These are phyloP conservation scores for Penicillium sumatraense DNA, from an alignment of 2,329 filamentous ascomycete genomes.

Conservation along the genomic window DNA sequence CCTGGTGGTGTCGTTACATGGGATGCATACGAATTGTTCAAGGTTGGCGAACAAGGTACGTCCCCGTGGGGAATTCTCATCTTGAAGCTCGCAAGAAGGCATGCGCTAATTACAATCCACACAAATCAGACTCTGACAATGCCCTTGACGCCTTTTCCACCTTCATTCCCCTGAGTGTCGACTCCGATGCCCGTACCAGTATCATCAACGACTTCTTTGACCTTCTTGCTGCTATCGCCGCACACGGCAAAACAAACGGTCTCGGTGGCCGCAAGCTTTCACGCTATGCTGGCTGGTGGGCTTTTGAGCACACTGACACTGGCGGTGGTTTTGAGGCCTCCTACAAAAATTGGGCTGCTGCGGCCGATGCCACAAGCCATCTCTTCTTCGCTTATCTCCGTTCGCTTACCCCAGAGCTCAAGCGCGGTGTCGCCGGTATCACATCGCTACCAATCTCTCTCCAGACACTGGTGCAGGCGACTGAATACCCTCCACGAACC, in stretches of 20 bases:
- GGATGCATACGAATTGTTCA: conserved; percentile 97
- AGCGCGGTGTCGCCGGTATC: conserved; percentile 74
- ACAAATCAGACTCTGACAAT: conserved; percentile 76
- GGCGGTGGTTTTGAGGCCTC: conserved; percentile 93
- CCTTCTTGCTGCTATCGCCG: conserved; percentile 84
- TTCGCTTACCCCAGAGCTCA: conserved; percentile 79
- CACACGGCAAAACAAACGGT: conserved; percentile 90
- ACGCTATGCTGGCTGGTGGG: conserved; percentile 97
- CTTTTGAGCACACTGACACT: conserved; percentile 86
- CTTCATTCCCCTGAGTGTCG: conserved; percentile 92
- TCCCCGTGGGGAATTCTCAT: background rate
- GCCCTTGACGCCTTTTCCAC: conserved; percentile 93
- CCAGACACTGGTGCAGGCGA: conserved; percentile 87
- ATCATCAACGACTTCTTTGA: conserved; percentile 99
- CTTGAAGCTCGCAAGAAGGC: background rate
- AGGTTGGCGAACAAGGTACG: conserved; percentile 86
- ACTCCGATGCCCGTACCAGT: conserved; percentile 79
- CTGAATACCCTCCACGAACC: conserved; percentile 86
- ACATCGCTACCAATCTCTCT: conserved; percentile 86
- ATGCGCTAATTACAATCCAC: conserved; percentile 34
- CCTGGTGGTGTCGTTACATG: conserved; percentile 91
- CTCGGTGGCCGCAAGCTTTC: conserved; percentile 92
- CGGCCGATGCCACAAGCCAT: conserved; percentile 94
- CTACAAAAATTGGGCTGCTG: conserved; percentile 84
- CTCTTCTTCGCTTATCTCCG: conserved; percentile 97